phyloP scores from a whole-genome alignment of 345 rosid species.

The Corchorus olitorius region DNA sequence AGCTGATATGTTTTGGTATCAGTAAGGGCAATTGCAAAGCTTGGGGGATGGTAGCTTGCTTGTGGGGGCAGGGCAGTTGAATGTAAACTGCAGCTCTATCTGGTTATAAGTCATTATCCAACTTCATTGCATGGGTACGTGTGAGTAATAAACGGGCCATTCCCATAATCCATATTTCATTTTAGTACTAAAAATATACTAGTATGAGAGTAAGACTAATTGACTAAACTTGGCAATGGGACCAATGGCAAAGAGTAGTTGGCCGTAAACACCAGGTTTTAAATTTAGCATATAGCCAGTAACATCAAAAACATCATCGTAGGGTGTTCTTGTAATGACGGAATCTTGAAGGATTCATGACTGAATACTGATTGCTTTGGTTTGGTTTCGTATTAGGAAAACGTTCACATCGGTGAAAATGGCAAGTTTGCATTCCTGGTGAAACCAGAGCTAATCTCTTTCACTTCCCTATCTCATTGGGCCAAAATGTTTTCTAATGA shows the following conservation, averaged over 20 bases:
- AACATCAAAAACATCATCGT: background rate
- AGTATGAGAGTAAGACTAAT: background rate
- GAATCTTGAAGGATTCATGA: background rate
- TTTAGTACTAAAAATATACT: too few species aligned
- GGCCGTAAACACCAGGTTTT: background rate
- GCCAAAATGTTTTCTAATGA: too few species aligned
- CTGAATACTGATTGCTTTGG: background rate
- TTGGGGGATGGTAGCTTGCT: background rate
- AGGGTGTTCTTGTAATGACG: background rate
- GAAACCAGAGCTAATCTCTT: background rate
- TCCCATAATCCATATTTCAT: too few species aligned
- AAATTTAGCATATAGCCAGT: background rate
- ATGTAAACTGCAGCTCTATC: background rate
- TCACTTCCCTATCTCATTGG: background rate
- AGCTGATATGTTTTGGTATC: background rate
- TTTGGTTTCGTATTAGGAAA: background rate
- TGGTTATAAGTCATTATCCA: constrained; percentile 3
- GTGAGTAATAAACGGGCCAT: background rate
- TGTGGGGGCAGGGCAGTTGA: background rate
- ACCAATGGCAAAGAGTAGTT: background rate
- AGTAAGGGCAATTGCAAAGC: background rate
- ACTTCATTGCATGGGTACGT: background rate
- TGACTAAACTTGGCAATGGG: background rate
- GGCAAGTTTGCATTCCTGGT: background rate
- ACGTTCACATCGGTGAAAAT: background rate